These are phyloP conservation scores for Chrysanthemum makinoi DNA, from an alignment of 129 eudicot species.

Conservation along the genomic window DNA sequence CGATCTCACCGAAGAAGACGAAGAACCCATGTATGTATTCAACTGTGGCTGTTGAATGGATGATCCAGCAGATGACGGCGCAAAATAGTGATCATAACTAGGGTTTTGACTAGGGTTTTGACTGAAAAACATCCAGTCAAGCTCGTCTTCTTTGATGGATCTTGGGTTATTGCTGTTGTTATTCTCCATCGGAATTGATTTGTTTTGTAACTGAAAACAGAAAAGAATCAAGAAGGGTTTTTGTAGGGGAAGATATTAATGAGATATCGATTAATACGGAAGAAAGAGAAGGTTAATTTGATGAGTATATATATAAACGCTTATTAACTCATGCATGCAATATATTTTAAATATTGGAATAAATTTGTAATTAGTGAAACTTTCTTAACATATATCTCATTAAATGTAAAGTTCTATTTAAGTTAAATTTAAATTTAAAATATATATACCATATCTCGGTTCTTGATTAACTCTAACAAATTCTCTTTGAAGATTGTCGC, in stretches of 20 bases:
- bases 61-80: constrained; percentile 23
- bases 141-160: constrained; percentile 13
- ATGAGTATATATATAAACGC: not conserved
- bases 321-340: constrained; percentile 33
- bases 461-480: constrained; percentile 5
- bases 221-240: constrained; percentile 25
- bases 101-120: constrained; percentile 31
- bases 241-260: constrained; percentile 27
- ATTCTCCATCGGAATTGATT: constrained; percentile 26
- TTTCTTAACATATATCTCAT: constrained; percentile 34
- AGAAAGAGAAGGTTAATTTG: not conserved
- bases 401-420: constrained; percentile 24
- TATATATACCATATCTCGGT: constrained; percentile 10
- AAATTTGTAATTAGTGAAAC: constrained; percentile 26
- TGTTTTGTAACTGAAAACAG: constrained; percentile 32
- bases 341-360: constrained; percentile 14
- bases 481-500: not conserved
- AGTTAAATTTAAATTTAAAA: constrained; percentile 13
- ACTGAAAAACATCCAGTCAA: constrained; percentile 25
- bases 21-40: constrained; percentile 19
- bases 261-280: constrained; percentile 6
- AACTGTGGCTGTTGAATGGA: constrained; percentile 5
- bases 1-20: constrained; percentile 15
- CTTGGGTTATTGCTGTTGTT: constrained; percentile 5
- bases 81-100: not conserved